Base-by-base conservation (phyloP, 2,329 filamentous ascomycete genomes). In the Rosellinia necatrix region DNA sequence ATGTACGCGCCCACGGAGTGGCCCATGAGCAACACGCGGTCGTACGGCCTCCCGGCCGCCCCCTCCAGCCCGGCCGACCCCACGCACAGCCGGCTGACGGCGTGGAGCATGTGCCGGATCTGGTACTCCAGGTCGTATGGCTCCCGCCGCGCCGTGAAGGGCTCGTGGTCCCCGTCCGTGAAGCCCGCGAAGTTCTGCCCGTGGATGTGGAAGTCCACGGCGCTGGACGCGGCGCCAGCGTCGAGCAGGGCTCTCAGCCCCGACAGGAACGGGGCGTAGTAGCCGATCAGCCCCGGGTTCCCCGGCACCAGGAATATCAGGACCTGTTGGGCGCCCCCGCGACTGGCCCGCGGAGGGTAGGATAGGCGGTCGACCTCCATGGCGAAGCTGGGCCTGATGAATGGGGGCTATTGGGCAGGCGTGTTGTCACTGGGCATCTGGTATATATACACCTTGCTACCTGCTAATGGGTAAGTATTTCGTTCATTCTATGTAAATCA, bases 1-100 rank as follows among this genome's bases (percentile, higher is more conserved):
- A 92, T 87, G 68, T 89, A 92, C 8, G 84, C 76, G 21, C 89
- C 89, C 1, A 92, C 86, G 0, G 88, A 91, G 71, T 92, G 89
- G 3, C 88, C 89, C 46, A 89, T 81, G 13, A 92, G 73, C 6
- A 91, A 77, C 15, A 91, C 81, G 46, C 77, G 76, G 66, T 85
- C 78, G 61, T 82, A 86, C 0, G 73, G 69, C 42, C n/a, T n/a
- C n/a, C n/a, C 70, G 65, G 30, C 72, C 74, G n/a, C n/a, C 34
- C 71, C 61, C 1, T 66, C 63, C 5, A 68, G 58, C 3, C 66
- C 60, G 3, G 66, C 60, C 54, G 64, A 70, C 52, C 58, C 65
- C 27, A 71, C 64, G 32, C 66, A 66, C 38, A 69, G 67, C 3
- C 66, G 43, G 1, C 71, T 68, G 4, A 81, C 63, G 9, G 75